phyloP scores from a whole-genome alignment of 257 asterid species.

The Marsdenia floribunda region DNA sequence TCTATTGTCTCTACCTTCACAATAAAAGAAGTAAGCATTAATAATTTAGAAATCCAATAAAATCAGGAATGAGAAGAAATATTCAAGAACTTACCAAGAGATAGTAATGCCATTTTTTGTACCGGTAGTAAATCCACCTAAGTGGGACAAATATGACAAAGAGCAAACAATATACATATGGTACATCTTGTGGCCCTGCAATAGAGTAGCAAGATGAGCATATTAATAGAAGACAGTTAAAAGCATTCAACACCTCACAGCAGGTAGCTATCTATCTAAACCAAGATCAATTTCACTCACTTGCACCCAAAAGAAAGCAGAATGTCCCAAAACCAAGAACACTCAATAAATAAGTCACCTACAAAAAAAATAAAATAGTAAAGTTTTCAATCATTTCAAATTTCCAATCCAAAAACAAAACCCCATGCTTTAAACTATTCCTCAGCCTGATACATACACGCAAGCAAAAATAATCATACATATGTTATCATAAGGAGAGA shows the following conservation, averaged over 20 bases:
- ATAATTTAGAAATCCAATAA: not conserved
- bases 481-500: not conserved
- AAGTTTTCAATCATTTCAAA: slow-evolving; percentile 4
- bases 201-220: slow-evolving; percentile 16
- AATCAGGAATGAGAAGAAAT: not conserved
- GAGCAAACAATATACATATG: slow-evolving; percentile 74
- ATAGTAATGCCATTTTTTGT: slow-evolving; percentile 98
- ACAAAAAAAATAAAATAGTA: slow-evolving; percentile 14
- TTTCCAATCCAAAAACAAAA: slow-evolving; percentile 9
- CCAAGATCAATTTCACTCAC: slow-evolving; percentile 38
- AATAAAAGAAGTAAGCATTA: not conserved
- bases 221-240: slow-evolving; percentile 15
- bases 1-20: no score
- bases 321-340: slow-evolving; percentile 97
- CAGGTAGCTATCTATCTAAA: not conserved
- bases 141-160: slow-evolving; percentile 90
- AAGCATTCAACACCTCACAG: not conserved
- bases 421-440: not conserved
- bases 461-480: not conserved
- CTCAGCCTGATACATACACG: not conserved
- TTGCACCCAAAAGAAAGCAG: slow-evolving; percentile 94
- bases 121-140: slow-evolving; percentile 93
- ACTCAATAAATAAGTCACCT: slow-evolving; percentile 89
- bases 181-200: slow-evolving; percentile 95
- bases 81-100: slow-evolving; percentile 59